Evolutionary conservation across 2,329 filamentous ascomycete species (phyloP), one percentile per base, ranked within the genome.

Genomic region (Dothiorella sarmentorum): DNA sequence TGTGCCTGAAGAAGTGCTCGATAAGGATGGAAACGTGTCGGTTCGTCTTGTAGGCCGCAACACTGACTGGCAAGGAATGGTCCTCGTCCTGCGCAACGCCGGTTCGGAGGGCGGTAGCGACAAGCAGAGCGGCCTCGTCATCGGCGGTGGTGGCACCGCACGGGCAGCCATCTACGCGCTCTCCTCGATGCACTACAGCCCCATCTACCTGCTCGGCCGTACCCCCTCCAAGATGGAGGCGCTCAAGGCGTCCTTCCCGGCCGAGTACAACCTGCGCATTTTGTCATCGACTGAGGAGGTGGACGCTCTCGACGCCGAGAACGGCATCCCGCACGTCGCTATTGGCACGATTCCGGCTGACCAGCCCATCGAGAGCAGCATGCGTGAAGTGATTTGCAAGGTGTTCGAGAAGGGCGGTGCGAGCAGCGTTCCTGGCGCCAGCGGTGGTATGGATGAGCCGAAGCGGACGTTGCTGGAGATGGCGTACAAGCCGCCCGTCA

Each of bases 61-160:
- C 74, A 99, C 94, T 11, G 94, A 99, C 76, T 99, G 91, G 88
- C 83, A 85, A 68, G 94, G 94, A 62, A 99, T 99, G 85, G 85
- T 89, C 2, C 84, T 88, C 65, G 87, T 90, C 3, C 82, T 99
- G 18, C 84, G 82, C 59, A 83, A 84, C 40, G 86, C 85, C 2
- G 90, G 90, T 7, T 70, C 68, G 5, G 66, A 67, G 62, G 67
- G 69, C 22, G 64, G 65, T 15, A 67, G 70, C 3, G 70, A 69
- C 11, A 67, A 71, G 2, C 33, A 49, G 15, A 42, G 47, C 11
- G 93, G 84, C 24, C 83, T 97, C 64, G 90, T 97, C 13, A 85
- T 99, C 56, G 94, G 94, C 3, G 90, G 91, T 7, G 94, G 94
- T 13, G 94, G 94, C 22, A 99, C 94, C 5, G 90, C 91, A 0